phyloP scores from a whole-genome alignment of 768 basidiomycete species.

The Suillus luteus region DNA sequence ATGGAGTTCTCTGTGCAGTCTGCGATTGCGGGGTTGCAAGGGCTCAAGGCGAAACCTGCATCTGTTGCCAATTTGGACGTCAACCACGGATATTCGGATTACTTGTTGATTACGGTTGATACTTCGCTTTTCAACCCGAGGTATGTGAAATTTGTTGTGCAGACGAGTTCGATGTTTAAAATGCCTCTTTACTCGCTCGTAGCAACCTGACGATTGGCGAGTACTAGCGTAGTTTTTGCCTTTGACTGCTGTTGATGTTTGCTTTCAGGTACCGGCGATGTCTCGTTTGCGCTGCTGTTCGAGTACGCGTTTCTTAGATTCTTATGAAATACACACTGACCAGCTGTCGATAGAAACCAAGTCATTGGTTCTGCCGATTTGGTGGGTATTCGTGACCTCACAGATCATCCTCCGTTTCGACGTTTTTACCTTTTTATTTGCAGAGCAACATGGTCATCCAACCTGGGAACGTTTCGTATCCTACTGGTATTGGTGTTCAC shows the following conservation, averaged over 20 bases:
- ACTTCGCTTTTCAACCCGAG: constrained; percentile 68
- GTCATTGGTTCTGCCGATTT: constrained; percentile 61
- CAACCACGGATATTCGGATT: constrained; percentile 64
- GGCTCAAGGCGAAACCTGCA: constrained; percentile 58
- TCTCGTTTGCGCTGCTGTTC: constrained; percentile 61
- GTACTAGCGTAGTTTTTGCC: not conserved
- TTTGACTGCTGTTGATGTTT: constrained; percentile 23
- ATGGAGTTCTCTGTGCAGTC: constrained; percentile 64
- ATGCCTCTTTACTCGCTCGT: not conserved
- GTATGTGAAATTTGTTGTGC: constrained; percentile 30
- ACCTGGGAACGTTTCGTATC: constrained; percentile 58
- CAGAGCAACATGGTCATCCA: constrained; percentile 57
- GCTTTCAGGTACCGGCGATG: constrained; percentile 60
- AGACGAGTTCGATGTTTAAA: constrained; percentile 4
- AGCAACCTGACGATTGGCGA: constrained; percentile 43
- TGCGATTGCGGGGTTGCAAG: constrained; percentile 63
- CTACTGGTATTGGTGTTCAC: constrained; percentile 44
- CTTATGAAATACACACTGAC: constrained; percentile 8
- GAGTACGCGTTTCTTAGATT: constrained; percentile 37
- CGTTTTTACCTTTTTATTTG: not conserved
- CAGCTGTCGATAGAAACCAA: constrained; percentile 40
- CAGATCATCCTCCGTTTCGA: not conserved
- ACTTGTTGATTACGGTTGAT: constrained; percentile 66
- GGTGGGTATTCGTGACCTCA: constrained; percentile 32
- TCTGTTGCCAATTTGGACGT: constrained; percentile 63